These are phyloP conservation scores for Acanthamoeba lenticulata DNA, from an alignment of 208 protist genomes.

Conservation along the genomic window DNA sequence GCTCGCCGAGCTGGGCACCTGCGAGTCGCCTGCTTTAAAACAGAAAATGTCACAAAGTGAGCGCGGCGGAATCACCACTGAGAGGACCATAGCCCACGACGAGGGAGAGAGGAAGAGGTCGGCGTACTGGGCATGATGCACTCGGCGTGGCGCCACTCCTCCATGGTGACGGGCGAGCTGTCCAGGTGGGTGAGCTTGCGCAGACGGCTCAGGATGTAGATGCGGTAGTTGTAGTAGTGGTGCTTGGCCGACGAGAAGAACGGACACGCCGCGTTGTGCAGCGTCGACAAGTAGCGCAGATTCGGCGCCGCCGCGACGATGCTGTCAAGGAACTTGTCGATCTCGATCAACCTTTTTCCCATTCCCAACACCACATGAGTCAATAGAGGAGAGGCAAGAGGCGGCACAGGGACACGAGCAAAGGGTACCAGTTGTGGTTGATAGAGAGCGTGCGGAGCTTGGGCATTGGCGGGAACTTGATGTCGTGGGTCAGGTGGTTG, in stretches of 20 bases:
- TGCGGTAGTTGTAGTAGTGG: constrained; percentile 68
- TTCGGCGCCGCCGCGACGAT: background rate
- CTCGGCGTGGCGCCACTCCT: constrained; percentile 60
- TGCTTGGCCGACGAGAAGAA: constrained; percentile 62
- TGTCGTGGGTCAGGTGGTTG: constrained; percentile 65
- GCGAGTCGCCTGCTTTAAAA: background rate
- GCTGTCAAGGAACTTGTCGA: constrained; percentile 66
- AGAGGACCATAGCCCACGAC: background rate
- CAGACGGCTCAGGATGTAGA: constrained; percentile 60
- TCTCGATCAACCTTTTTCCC: constrained; percentile 48
- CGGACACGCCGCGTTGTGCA: constrained; percentile 51
- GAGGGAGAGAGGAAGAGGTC: background rate
- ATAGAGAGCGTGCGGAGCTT: constrained; percentile 60
- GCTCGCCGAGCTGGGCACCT: background rate
- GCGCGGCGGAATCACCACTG: background rate
- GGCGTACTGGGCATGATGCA: constrained; percentile 50
- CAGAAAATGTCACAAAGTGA: background rate
- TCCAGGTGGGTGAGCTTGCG: constrained; percentile 51
- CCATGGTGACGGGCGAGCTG: constrained; percentile 62
- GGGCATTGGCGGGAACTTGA: constrained; percentile 55
- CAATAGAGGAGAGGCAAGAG: background rate
- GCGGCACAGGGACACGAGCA: background rate
- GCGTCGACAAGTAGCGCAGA: constrained; percentile 52
- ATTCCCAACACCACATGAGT: background rate
- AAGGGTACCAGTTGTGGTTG: constrained; percentile 62